Evolutionary conservation across 2,329 filamentous ascomycete species (phyloP).

Genomic region (Aspergillus caelatus): DNA sequence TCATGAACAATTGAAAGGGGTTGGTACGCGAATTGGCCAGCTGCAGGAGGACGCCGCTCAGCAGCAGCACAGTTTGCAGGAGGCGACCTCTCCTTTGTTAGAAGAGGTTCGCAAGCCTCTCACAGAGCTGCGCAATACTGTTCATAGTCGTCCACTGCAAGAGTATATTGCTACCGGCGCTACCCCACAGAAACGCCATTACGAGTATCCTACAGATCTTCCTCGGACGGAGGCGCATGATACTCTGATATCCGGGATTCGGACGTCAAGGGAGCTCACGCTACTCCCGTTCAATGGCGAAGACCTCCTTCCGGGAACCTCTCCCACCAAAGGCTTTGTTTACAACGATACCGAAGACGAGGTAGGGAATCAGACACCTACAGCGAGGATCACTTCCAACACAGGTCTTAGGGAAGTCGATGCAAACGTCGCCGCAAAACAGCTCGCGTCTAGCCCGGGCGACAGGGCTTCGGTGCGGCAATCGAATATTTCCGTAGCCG

Average conservation of each 20-base stretch:
- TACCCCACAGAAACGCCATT: slow-evolving; percentile 79
- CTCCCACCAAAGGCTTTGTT: slow-evolving; percentile 55
- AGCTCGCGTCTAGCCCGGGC: slow-evolving; percentile 25
- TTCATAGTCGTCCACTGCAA: slow-evolving; percentile 65
- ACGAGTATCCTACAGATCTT: slow-evolving; percentile 76
- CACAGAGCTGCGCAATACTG: slow-evolving; percentile 68
- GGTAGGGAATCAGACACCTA: slow-evolving; percentile 36
- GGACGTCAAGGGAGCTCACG: slow-evolving; percentile 42
- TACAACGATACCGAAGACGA: slow-evolving; percentile 53
- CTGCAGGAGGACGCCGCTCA: slow-evolving; percentile 69
- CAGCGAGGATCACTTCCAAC: slow-evolving; percentile 38
- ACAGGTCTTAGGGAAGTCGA: slow-evolving; percentile 56
- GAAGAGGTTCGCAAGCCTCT: slow-evolving; percentile 69
- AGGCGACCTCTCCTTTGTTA: slow-evolving; percentile 63
- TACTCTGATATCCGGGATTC: slow-evolving; percentile 56
- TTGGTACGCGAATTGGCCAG: slow-evolving; percentile 67
- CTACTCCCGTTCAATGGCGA: slow-evolving; percentile 36
- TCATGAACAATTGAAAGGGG: slow-evolving; percentile 68
- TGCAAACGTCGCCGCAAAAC: slow-evolving; percentile 48
- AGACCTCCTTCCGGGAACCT: slow-evolving; percentile 32
- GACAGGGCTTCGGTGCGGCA: slow-evolving; percentile 18
- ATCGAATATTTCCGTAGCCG: slow-evolving; percentile 2
- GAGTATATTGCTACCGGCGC: slow-evolving; percentile 85
- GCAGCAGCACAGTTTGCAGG: slow-evolving; percentile 61
- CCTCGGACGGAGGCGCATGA: slow-evolving; percentile 73